A percentile compares a stretch with the other conserved stretches of the same genome.
Conservation (phyloP, 805 yeast species). For the Kuraishia piskuri region DNA sequence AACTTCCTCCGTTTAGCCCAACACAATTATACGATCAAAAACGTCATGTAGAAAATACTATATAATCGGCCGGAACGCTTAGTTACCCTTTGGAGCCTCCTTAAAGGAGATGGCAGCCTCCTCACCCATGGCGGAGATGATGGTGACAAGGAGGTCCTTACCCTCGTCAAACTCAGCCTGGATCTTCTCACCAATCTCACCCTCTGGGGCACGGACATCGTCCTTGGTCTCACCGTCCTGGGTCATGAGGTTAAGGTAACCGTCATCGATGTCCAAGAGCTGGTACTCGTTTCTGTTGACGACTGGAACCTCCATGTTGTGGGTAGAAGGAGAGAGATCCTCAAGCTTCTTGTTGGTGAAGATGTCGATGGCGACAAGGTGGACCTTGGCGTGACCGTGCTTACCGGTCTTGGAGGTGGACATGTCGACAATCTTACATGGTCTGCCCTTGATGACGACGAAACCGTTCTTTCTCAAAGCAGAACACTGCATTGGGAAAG, state of each 20-base stretch:
- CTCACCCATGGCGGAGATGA: slow-evolving; percentile 98
- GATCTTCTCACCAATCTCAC: slow-evolving; percentile 91
- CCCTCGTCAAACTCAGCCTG: slow-evolving; percentile 95
- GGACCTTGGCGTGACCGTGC: slow-evolving; percentile 99
- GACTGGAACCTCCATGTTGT: slow-evolving; percentile 99
- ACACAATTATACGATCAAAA: not conserved
- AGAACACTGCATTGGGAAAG: slow-evolving; percentile 99
- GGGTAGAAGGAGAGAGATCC: slow-evolving; percentile 99
- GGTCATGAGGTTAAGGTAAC: slow-evolving; percentile 94
- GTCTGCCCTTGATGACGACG: slow-evolving; percentile 98
- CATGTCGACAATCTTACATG: slow-evolving; percentile 99
- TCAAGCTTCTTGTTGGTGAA: slow-evolving; percentile 99
- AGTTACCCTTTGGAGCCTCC: slow-evolving; percentile 81
- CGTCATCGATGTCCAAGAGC: slow-evolving; percentile 97
- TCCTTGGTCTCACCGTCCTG: slow-evolving; percentile 98
- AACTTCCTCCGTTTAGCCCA: not conserved
- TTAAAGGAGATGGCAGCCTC: slow-evolving; percentile 98
- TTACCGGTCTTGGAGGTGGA: slow-evolving; percentile 99
- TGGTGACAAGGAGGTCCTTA: slow-evolving; percentile 94
- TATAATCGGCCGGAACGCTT: slow-evolving; percentile 1
- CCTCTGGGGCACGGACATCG: slow-evolving; percentile 97
- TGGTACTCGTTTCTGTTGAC: slow-evolving; percentile 94
- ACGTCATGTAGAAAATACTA: not conserved
- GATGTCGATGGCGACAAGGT: slow-evolving; percentile 96
- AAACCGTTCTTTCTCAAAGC: slow-evolving; percentile 99